These are phyloP conservation scores for Hypoxylon sp. DNA, from an alignment of 2,329 filamentous ascomycete species.

Conservation along the genomic window DNA sequence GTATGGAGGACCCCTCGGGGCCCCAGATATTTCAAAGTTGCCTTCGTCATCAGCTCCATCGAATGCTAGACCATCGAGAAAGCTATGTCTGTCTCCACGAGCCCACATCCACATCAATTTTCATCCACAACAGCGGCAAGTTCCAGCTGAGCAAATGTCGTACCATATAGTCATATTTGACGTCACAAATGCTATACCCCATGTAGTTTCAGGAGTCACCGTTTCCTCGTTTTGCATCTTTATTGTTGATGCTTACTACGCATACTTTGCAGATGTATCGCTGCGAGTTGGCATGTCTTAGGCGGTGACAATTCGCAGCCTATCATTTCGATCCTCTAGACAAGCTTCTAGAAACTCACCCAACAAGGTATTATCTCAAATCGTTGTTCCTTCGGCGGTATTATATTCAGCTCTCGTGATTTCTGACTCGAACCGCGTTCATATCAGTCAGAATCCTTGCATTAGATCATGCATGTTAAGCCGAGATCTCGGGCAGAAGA, in stretches of 20 bases:
- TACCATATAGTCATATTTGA: conserved; percentile 15
- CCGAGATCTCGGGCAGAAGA: conserved; percentile 18
- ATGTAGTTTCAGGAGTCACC: neutral
- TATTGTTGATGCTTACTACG: conserved; percentile 34
- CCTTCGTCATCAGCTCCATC: conserved; percentile 21
- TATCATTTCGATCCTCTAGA: conserved; percentile 9
- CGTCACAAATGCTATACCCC: conserved; percentile 19
- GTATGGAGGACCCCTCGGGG: conserved; percentile 6
- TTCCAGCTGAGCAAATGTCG: conserved; percentile 13
- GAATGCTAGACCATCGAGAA: conserved; percentile 8
- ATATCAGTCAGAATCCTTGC: conserved; percentile 21
- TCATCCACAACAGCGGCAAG: conserved; percentile 8
- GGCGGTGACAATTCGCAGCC: neutral
- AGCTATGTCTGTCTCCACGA: conserved; percentile 3
- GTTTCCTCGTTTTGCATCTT: neutral
- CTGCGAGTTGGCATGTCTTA: conserved; percentile 1
- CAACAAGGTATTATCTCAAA: conserved; percentile 16
- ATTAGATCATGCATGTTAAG: conserved; percentile 21
- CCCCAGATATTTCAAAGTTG: conserved; percentile 8
- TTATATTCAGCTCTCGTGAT: conserved; percentile 9
- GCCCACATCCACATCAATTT: conserved; percentile 12
- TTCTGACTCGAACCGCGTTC: conserved; percentile 5
- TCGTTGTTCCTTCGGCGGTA: conserved; percentile 25
- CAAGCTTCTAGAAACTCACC: conserved; percentile 12
- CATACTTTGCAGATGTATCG: conserved; percentile 24